These are phyloP conservation scores for Pueraria montana DNA, from an alignment of 306 rosid species.

Conservation along the genomic window DNA sequence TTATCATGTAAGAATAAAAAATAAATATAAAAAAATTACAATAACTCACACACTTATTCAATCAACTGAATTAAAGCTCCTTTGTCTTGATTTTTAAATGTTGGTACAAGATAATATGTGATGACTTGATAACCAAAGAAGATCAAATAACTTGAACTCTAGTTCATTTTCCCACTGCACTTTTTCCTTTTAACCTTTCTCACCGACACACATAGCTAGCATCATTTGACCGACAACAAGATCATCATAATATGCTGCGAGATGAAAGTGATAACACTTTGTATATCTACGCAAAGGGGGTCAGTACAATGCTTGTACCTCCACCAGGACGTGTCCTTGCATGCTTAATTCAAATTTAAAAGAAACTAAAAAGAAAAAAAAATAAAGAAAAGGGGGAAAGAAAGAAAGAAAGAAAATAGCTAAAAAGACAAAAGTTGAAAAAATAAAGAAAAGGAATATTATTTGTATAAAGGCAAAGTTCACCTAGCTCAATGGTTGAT, in stretches of 20 bases:
- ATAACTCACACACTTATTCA: too few species aligned
- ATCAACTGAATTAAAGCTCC: too few species aligned
- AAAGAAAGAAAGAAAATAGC: conserved; percentile 5
- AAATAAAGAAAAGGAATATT: neutral
- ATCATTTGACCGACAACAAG: conserved; percentile 60
- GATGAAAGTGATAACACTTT: conserved; percentile 59
- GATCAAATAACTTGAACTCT: conserved; percentile 31
- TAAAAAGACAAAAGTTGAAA: conserved; percentile 17
- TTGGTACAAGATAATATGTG: conserved; percentile 30
- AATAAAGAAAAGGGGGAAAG: neutral
- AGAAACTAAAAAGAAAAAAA: neutral
- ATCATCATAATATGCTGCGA: conserved; percentile 66
- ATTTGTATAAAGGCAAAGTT: conserved; percentile 52
- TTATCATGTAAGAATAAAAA: too few species aligned
- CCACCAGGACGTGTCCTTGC: conserved; percentile 62
- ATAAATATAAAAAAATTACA: too few species aligned
- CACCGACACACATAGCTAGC: conserved; percentile 56
- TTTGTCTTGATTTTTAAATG: conserved; percentile 16
- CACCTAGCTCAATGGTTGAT: conserved; percentile 43
- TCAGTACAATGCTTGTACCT: conserved; percentile 80
- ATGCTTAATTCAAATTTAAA: conserved; percentile 46
- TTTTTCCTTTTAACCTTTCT: conserved; percentile 48
- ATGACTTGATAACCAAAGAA: conserved; percentile 37
- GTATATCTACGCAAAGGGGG: conserved; percentile 52
- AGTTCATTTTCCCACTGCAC: conserved; percentile 31